Evolutionary conservation across 1,139 yeast species (phyloP).

Genomic region (Diutina siamensis): DNA sequence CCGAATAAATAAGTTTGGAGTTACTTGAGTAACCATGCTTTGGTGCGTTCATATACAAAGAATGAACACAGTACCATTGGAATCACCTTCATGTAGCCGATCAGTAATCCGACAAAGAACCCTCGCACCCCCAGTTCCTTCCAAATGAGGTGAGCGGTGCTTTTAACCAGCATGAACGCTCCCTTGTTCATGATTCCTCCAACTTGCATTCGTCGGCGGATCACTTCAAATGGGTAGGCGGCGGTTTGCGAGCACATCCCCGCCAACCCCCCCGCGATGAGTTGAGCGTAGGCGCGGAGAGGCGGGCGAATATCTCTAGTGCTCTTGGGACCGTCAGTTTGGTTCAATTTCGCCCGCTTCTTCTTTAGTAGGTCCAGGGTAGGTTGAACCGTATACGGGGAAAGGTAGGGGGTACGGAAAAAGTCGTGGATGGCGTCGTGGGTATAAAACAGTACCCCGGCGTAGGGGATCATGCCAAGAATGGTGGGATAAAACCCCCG

Average conservation of each 20-base stretch:
- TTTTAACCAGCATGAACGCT: conserved; percentile 40
- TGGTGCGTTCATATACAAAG: conserved; percentile 84
- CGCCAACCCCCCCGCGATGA: conserved; percentile 88
- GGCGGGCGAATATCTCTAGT: conserved; percentile 51
- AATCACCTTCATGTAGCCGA: conserved; percentile 87
- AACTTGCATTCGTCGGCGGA: conserved; percentile 92
- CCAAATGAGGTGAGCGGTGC: conserved; percentile 47
- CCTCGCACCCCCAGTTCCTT: conserved; percentile 72
- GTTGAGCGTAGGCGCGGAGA: conserved; percentile 80
- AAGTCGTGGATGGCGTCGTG: conserved; percentile 87
- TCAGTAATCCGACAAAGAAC: conserved; percentile 84
- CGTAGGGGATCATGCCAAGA: conserved; percentile 93
- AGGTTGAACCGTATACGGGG: conserved; percentile 42
- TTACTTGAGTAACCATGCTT: conserved; percentile 30
- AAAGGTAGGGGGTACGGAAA: conserved; percentile 46
- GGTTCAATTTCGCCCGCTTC: conserved; percentile 13
- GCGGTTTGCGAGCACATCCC: conserved; percentile 95
- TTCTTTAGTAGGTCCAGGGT: conserved; percentile 9
- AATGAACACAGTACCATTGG: conserved; percentile 98
- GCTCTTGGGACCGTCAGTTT: conserved; percentile 16
- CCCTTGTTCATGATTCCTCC: conserved; percentile 69
- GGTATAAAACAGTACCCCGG: conserved; percentile 93
- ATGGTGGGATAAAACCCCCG: conserved; percentile 93
- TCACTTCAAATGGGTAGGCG: conserved; percentile 92
- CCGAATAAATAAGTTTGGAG: background rate